Evolutionary conservation across 306 rosid species (phyloP).

Genomic region (Fragaria ananassa): DNA sequence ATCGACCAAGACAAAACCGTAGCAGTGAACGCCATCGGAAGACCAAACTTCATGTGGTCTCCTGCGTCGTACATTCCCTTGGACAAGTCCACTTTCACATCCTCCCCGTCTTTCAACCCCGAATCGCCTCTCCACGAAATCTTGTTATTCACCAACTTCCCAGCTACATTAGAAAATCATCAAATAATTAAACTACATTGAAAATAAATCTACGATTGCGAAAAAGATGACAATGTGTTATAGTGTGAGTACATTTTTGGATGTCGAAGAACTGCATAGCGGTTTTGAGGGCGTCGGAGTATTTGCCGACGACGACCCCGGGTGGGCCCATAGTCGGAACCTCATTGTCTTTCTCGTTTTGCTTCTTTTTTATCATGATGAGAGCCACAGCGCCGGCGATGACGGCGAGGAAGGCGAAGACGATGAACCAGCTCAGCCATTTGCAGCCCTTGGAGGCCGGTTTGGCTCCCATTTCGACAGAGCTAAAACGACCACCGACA

Average conservation of each 20-base stretch:
- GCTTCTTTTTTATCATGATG: conserved; percentile 44
- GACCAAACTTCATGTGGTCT: conserved; percentile 90
- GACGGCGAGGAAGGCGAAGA: conserved; percentile 53
- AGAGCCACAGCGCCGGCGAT: conserved; percentile 52
- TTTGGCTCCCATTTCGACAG: conserved; percentile 49
- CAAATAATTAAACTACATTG: not conserved
- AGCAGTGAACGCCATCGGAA: conserved; percentile 93
- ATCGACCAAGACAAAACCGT: conserved; percentile 89
- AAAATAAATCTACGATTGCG: not conserved
- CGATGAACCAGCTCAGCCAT: conserved; percentile 59
- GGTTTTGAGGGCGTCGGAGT: conserved; percentile 65
- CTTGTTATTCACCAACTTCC: conserved; percentile 56
- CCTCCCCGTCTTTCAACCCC: conserved; percentile 69
- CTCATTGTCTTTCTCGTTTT: conserved; percentile 31
- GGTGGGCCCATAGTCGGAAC: conserved; percentile 81
- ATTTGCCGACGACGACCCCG: conserved; percentile 57
- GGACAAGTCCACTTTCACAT: conserved; percentile 61
- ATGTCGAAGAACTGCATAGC: conserved; percentile 83
- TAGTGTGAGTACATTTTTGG: conserved; percentile 61
- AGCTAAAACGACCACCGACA: conserved; percentile 11
- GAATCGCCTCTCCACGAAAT: conserved; percentile 97
- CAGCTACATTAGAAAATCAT: conserved; percentile 49
- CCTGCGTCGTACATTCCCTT: conserved; percentile 98
- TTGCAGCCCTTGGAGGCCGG: conserved; percentile 54
- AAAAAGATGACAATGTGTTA: not conserved